Conservation (phyloP, 306 rosid genomes). For the Quercus ilex region DNA sequence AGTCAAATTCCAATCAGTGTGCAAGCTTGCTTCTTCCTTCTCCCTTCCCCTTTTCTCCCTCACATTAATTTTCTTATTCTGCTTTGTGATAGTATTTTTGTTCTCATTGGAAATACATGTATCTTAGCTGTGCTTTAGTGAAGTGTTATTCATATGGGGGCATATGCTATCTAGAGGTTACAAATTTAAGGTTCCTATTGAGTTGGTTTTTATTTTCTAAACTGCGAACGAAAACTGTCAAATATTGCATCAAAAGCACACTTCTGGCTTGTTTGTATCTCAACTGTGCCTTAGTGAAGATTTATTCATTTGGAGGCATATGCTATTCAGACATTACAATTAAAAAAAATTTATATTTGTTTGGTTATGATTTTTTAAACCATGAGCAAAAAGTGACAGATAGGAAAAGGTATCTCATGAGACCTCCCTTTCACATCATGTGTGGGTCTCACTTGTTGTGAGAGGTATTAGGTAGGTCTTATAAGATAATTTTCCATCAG, state of each 20-base stretch:
- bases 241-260: not conserved
- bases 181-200: not conserved
- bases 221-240: not conserved
- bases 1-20: not conserved
- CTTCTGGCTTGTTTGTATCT: too few relatives aligned
- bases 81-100: not conserved
- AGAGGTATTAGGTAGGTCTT: too few relatives aligned
- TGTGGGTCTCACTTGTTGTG: too few relatives aligned
- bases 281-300: too few relatives aligned
- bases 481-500: too few relatives aligned
- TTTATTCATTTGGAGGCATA: too few relatives aligned
- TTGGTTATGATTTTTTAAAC: too few relatives aligned
- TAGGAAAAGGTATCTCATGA: too few relatives aligned
- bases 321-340: too few relatives aligned
- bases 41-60: not conserved
- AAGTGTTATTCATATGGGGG: not conserved
- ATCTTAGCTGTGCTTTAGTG: not conserved
- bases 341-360: too few relatives aligned
- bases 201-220: not conserved
- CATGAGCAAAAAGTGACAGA: too few relatives aligned
- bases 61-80: not conserved
- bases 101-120: not conserved
- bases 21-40: not conserved
- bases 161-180: not conserved
- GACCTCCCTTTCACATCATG: too few relatives aligned